Evolutionary conservation across 768 basidiomycete genomes (phyloP).

Genomic region (Naganishia friedmannii): DNA sequence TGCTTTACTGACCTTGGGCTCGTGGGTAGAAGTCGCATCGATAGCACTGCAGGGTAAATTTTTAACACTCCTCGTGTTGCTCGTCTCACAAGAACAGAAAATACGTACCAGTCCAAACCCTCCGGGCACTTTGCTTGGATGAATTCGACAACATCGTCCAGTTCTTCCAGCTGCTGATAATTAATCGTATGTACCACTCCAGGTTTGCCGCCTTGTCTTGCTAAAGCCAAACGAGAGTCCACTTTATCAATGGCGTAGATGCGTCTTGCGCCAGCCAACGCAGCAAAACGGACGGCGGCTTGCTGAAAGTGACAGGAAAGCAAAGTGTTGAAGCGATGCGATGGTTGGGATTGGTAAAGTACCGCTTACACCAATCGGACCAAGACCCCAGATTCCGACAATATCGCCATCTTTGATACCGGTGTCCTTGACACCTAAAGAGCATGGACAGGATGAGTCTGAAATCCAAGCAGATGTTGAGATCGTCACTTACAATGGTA

Average conservation of each 20-base stretch:
- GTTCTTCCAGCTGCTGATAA: slow-evolving; percentile 54
- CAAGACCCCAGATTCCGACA: slow-evolving; percentile 72
- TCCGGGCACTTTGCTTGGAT: slow-evolving; percentile 64
- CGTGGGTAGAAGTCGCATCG: slow-evolving; percentile 61
- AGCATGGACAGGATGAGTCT: background rate
- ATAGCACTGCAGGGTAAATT: slow-evolving; percentile 27
- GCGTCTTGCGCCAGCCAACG: slow-evolving; percentile 66
- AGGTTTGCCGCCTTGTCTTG: slow-evolving; percentile 34
- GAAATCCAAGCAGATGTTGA: no score
- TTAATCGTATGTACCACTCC: slow-evolving; percentile 61
- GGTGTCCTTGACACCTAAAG: slow-evolving; percentile 60
- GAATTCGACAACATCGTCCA: slow-evolving; percentile 58
- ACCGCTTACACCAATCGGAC: slow-evolving; percentile 57
- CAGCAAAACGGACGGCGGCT: slow-evolving; percentile 62
- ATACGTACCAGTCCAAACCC: slow-evolving; percentile 58
- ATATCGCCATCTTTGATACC: slow-evolving; percentile 68
- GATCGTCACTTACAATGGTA: slow-evolving; percentile 58
- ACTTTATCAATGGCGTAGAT: slow-evolving; percentile 70
- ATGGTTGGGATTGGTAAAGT: no score
- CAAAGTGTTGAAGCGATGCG: background rate
- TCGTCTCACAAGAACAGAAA: no score
- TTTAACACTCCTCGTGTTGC: background rate
- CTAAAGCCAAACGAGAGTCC: slow-evolving; percentile 57
- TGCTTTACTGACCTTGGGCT: slow-evolving; percentile 62
- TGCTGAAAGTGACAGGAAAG: slow-evolving; percentile 49